phyloP scores from a whole-genome alignment of 1,284 basidiomycete species.

The Apiotrichum sp. region DNA sequence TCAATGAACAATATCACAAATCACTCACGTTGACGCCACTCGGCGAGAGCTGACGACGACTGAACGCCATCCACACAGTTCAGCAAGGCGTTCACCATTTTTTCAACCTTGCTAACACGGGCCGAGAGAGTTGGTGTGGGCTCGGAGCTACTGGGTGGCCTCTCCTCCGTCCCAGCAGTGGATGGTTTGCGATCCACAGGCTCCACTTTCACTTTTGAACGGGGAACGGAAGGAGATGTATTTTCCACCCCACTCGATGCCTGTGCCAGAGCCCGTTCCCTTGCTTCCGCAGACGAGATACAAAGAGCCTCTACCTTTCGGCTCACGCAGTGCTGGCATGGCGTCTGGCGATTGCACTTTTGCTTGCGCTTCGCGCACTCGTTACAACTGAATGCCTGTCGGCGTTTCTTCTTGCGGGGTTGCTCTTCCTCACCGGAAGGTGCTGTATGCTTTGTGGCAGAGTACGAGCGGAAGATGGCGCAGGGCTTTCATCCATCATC shows the following conservation, averaged over 20 bases:
- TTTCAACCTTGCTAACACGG: conserved; percentile 26
- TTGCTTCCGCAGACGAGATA: conserved; percentile 19
- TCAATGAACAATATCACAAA: too few species aligned
- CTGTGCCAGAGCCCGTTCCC: not conserved
- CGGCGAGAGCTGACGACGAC: conserved; percentile 23
- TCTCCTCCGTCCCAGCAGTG: not conserved
- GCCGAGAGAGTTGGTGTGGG: not conserved
- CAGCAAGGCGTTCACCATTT: conserved; percentile 37
- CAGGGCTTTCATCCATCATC: not conserved
- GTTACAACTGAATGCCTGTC: conserved; percentile 38
- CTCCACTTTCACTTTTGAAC: not conserved
- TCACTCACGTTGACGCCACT: conserved; percentile 39
- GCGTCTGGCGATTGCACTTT: conserved; percentile 43
- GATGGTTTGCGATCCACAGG: conserved; percentile 1
- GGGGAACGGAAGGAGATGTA: conserved; percentile 13
- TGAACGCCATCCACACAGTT: conserved; percentile 33
- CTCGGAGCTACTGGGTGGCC: not conserved
- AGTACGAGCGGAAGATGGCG: not conserved
- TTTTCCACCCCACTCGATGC: conserved; percentile 14
- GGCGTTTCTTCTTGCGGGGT: conserved; percentile 39
- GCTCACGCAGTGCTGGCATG: conserved; percentile 41
- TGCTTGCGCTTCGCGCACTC: conserved; percentile 45
- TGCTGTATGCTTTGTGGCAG: conserved; percentile 15
- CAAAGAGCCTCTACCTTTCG: conserved; percentile 39
- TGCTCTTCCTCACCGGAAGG: conserved; percentile 9